Percentiles rank a stretch among this genome's conserved stretches.
phyloP scores from a whole-genome alignment of 768 basidiomycete species.

The Rickenella mellea region DNA sequence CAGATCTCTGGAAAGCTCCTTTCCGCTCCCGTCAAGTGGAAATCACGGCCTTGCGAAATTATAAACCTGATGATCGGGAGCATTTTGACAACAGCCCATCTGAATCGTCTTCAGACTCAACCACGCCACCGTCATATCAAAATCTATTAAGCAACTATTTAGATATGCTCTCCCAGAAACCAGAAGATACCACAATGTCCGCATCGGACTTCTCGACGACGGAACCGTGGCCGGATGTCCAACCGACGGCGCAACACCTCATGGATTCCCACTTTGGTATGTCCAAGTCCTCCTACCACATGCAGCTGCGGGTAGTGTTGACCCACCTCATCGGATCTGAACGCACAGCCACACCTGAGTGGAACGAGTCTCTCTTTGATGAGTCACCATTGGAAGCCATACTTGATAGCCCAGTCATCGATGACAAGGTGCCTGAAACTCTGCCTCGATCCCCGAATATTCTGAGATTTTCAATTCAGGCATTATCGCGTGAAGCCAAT shows the following conservation, averaged over 20 bases:
- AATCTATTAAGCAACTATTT: slow-evolving; percentile 54
- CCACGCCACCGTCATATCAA: slow-evolving; percentile 8
- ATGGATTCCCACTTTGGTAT: slow-evolving; percentile 1
- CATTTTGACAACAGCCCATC: slow-evolving; percentile 1
- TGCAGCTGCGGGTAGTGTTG: background rate
- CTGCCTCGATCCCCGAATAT: no score
- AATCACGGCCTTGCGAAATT: no score
- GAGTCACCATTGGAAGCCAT: slow-evolving; percentile 40
- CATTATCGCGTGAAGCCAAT: no score
- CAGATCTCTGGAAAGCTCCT: no score
- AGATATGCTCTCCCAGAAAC: slow-evolving; percentile 52
- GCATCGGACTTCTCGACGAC: slow-evolving; percentile 21
- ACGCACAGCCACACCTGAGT: slow-evolving; percentile 29
- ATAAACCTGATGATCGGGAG: no score
- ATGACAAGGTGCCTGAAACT: no score
- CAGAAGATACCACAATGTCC: slow-evolving; percentile 27
- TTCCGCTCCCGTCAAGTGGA: no score
- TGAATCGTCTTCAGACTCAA: background rate
- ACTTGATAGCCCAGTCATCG: slow-evolving; percentile 12
- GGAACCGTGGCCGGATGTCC: slow-evolving; percentile 15
- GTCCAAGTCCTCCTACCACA: no score
- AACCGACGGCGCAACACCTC: background rate
- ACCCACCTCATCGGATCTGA: background rate
- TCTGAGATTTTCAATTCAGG: no score
- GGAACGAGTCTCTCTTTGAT: slow-evolving; percentile 35